Base-by-base conservation (phyloP, 495 filamentous ascomycete species). In the Parathielavia appendiculata region DNA sequence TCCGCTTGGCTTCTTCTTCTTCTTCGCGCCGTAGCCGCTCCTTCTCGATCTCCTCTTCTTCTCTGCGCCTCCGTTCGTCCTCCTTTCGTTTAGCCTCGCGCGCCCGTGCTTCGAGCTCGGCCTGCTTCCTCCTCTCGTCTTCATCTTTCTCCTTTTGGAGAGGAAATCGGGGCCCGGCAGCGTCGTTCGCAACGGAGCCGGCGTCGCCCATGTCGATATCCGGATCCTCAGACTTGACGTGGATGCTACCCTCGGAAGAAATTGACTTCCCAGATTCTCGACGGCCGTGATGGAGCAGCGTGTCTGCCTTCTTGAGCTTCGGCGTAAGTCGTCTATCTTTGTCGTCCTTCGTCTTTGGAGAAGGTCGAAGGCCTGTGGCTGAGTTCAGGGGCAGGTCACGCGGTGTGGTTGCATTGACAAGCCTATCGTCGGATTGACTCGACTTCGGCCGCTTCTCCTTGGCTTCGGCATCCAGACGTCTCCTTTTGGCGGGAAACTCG, bases 401-500 rank as follows among this genome's bases (percentile, higher is more conserved):
- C 23, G 73, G 67, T 5, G 61, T 35, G 1, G 70, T 62, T 40
- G 74, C 59, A 53, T 75, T 78, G 19, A 63, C 63, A 19, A 70
- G 69, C 4, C 71, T 72, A 30, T 72, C 73, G 11, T 79, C 76
- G 13, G 74, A 75, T 20, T 70, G 66, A 50, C 63, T 71, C 6
- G 71, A 67, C 26, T 75, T 68, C 26, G 67, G 63, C 12, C 72
- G 71, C 59, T 66, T 73, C 39, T 80, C 76, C 56, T 72, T 76
- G 41, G 63, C 65, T 5, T 79, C 74, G 3, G 55, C 62, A 39
- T 82, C 80, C 22, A 82, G 53, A 20, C 75, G 76, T 45, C 80
- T 69, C 58, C 73, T 69, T 64, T 83, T 83, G 35, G 71, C 53
- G 19, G 78, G 75, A 32, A 65, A 73, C 76, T 87, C 75, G 74